These are phyloP conservation scores for Saturnispora mendoncae DNA, from an alignment of 805 yeast genomes.

Conservation along the genomic window DNA sequence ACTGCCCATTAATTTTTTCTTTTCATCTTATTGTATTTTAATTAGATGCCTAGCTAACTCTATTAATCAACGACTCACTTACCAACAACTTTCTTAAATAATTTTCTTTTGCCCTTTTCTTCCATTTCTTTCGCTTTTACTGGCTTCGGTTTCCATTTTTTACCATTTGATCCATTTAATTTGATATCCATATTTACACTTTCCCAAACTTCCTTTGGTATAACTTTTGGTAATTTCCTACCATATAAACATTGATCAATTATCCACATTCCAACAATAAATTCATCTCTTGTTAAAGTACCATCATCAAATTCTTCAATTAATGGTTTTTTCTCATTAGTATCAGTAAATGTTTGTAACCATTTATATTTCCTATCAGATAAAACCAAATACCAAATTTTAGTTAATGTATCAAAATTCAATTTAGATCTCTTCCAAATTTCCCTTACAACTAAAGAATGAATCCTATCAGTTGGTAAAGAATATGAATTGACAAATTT, in stretches of 20 bases:
- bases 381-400: slow-evolving; percentile 72
- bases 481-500: slow-evolving; percentile 12
- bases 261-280: slow-evolving; percentile 95
- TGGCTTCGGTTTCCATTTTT: slow-evolving; percentile 2
- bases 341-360: slow-evolving; percentile 5
- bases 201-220: slow-evolving; percentile 69
- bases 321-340: background rate
- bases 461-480: slow-evolving; percentile 26
- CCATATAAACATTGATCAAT: slow-evolving; percentile 96
- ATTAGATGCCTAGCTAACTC: too few species aligned
- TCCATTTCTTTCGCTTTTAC: background rate
- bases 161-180: slow-evolving; percentile 2
- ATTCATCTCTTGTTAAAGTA: slow-evolving; percentile 67
- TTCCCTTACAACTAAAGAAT: slow-evolving; percentile 60
- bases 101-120: slow-evolving; percentile 2
- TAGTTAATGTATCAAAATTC: slow-evolving; percentile 48
- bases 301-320: slow-evolving; percentile 56
- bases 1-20: background rate
- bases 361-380: slow-evolving; percentile 40
- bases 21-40: too few species aligned
- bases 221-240: slow-evolving; percentile 67
- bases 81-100: slow-evolving; percentile 15
- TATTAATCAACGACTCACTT: too few species aligned
- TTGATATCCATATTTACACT: slow-evolving; percentile 42
- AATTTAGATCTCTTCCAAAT: slow-evolving; percentile 77